Conservation (phyloP, 805 yeast species). For the Vanderwaltozyma yarrowii region DNA sequence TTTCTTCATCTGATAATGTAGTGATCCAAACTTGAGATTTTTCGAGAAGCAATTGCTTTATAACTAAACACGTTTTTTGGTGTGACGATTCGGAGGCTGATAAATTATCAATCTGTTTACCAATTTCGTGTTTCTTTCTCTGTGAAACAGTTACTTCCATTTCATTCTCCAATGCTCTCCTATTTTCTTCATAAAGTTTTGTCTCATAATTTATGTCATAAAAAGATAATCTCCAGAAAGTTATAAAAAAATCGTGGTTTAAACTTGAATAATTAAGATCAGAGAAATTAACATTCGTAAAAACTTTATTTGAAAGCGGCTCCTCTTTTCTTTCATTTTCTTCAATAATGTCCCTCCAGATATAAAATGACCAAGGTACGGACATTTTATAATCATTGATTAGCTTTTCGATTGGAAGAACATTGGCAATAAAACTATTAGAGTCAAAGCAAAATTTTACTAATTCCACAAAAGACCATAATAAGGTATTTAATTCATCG, state of each 20-base stretch:
- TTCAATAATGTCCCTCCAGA: conserved; percentile 52
- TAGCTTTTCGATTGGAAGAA: conserved; percentile 36
- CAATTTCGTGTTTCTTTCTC: conserved; percentile 11
- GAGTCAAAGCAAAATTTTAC: conserved; percentile 39
- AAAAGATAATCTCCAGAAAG: conserved; percentile 66
- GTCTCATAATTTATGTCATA: conserved; percentile 57
- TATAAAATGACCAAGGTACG: conserved; percentile 59
- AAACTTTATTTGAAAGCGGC: conserved; percentile 5
- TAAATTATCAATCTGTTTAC: conserved; percentile 12
- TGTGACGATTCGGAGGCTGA: conserved; percentile 15
- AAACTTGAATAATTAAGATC: conserved; percentile 24
- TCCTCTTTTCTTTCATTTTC: conserved; percentile 11
- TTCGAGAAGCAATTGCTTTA: conserved; percentile 4
- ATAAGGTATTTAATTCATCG: conserved; percentile 62
- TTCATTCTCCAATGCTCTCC: conserved; percentile 10
- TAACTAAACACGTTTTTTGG: conserved; percentile 10
- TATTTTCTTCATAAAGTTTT: conserved; percentile 40
- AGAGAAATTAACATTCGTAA: conserved; percentile 9
- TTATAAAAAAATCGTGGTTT: conserved; percentile 37
- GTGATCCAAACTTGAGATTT: conserved; percentile 10
- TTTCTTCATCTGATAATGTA: conserved; percentile 12
- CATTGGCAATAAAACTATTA: conserved; percentile 25
- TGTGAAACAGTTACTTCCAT: conserved; percentile 5
- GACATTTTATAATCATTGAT: conserved; percentile 36
- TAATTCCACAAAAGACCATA: conserved; percentile 54